phyloP scores from a whole-genome alignment of 2,329 filamentous ascomycete genomes.

The Epicoccum sorghinum region DNA sequence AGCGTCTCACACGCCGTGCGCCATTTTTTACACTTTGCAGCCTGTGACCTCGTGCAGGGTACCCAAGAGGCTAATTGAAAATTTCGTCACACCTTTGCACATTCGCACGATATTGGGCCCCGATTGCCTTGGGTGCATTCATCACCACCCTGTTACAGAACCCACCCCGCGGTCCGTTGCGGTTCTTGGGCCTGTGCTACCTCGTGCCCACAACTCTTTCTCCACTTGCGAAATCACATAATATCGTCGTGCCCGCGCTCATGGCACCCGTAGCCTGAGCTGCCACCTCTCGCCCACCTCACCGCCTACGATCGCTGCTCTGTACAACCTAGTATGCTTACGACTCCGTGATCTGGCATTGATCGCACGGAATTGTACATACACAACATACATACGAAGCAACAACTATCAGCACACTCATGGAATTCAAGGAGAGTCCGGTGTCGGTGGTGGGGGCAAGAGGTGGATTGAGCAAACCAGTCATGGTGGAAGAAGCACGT shows the following conservation, averaged over 20 bases:
- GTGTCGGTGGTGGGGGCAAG: constrained; percentile 41
- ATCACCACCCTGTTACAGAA: constrained; percentile 25
- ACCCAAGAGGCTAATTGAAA: constrained; percentile 35
- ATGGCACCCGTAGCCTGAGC: constrained; percentile 29
- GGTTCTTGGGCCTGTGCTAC: constrained; percentile 28
- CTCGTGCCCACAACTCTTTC: constrained; percentile 18
- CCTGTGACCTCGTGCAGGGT: constrained; percentile 28
- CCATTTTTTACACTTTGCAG: constrained; percentile 23
- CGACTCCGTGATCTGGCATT: constrained; percentile 23
- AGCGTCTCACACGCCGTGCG: constrained; percentile 20
- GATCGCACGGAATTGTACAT: constrained; percentile 6
- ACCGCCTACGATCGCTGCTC: constrained; percentile 38
- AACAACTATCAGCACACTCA: constrained; percentile 18
- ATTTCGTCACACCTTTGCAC: constrained; percentile 24
- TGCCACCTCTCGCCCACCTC: constrained; percentile 35
- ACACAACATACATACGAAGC: constrained; percentile 8
- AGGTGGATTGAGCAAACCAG: constrained; percentile 26
- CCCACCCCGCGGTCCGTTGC: constrained; percentile 27
- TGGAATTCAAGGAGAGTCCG: constrained; percentile 41
- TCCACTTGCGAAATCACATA: constrained; percentile 21
- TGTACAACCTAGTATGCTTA: constrained; percentile 27
- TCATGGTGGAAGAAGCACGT: constrained; percentile 27
- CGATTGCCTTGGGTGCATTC: constrained; percentile 33
- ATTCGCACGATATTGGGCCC: constrained; percentile 31
- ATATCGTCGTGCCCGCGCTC: constrained; percentile 3